Base-by-base conservation (phyloP, 2,329 filamentous ascomycete species). In the Colletotrichum scovillei region DNA sequence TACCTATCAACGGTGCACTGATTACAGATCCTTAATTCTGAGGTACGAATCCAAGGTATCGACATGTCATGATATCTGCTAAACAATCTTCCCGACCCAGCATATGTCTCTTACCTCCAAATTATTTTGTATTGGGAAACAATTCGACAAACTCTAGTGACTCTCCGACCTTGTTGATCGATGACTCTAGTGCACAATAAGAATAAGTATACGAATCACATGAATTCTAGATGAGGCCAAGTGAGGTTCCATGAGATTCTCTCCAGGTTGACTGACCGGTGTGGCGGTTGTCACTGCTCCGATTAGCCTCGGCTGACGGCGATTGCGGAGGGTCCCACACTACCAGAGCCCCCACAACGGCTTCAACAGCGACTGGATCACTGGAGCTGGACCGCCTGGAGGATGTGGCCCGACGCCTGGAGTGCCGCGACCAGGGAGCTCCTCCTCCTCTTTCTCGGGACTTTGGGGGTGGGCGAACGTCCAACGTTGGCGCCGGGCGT, bases 241-340 rank as follows among this genome's bases (percentile, higher is more conserved):
- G 6, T 49, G 55, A 57, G 53, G 14, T 73, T 73, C 70, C 59
- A 72, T 24, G 70, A 46, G 59, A 11, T 72, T 72, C 69, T 68
- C 57, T 53, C 16, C 57, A 52, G 22, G 28, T 24, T 35, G n/a
- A 28, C 59, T 63, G 4, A 42, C 32, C 30, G 14, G 32, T 53
- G 28, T 60, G 49, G 52, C 49, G 24, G 26, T 66, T 58, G 63
- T 67, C 63, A 65, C 63, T 42, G 24, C 35, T 55, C 56, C 32
- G 52, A 69, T 56, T 73, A 73, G 70, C 70, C 70, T 73, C 70
- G 70, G 70, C 70, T 73, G 49, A 68, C 49, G 57, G 26, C 30
- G 28, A 57, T 57, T 63, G 70, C 62, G 70, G 70, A 64, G 66
- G 59, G 28, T 60, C 59, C 70, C 70, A 53, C 70, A 69, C 42